phyloP scores from a whole-genome alignment of 2,329 filamentous ascomycete genomes.

The Thielaviopsis punctulata region DNA sequence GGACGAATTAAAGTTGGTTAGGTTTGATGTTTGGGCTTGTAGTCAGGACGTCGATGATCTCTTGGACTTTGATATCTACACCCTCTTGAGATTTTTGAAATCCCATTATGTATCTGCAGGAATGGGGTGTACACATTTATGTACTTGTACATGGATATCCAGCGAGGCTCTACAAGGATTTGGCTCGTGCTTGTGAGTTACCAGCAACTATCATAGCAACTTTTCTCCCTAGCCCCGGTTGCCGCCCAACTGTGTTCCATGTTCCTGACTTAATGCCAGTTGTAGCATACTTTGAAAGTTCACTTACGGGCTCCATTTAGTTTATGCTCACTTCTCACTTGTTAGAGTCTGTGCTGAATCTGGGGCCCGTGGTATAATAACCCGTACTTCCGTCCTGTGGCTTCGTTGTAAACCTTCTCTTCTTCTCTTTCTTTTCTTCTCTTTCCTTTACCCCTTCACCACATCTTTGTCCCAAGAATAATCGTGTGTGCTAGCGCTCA shows the following conservation, averaged over 20 bases:
- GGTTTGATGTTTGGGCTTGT: not conserved
- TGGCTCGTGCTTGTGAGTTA: not conserved
- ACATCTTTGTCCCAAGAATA: conserved; percentile 9
- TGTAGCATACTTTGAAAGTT: too few relatives aligned
- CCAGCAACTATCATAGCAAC: not conserved
- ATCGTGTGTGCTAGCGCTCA: conserved; percentile 14
- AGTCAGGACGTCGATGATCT: not conserved
- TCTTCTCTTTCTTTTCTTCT: too few relatives aligned
- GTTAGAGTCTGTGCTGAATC: not conserved
- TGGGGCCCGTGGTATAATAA: not conserved
- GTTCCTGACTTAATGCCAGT: not conserved
- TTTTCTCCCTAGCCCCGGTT: not conserved
- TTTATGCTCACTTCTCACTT: not conserved
- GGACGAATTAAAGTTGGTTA: not conserved
- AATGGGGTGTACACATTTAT: too few relatives aligned
- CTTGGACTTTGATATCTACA: too few relatives aligned
- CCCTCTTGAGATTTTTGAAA: too few relatives aligned
- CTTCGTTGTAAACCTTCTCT: conserved; percentile 4
- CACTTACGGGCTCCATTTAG: too few relatives aligned
- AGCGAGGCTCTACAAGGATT: not conserved
- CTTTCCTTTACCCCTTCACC: conserved; percentile 12
- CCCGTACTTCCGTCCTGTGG: not conserved
- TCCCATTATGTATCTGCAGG: too few relatives aligned
- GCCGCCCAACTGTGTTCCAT: not conserved
- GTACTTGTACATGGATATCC: too few relatives aligned